Base-by-base conservation (phyloP, 441 rosid genomes). In the Erysimum cheiri region DNA sequence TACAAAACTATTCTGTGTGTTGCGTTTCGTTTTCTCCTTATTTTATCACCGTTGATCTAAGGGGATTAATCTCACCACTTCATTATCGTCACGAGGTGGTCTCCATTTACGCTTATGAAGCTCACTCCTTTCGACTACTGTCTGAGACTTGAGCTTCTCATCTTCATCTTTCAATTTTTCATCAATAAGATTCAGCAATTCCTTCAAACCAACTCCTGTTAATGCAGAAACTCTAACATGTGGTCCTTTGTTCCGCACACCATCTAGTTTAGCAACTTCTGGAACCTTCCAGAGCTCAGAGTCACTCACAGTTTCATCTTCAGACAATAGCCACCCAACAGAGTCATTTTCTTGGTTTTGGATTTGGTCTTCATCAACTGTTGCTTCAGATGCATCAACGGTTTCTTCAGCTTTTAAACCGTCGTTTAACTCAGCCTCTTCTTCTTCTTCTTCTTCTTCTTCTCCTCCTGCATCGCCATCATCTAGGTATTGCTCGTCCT, bases 161-260 rank as follows among this genome's bases (percentile, higher is more conserved):
- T 85, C 88, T 69, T 54, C 79, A 1, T 69, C 64, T 69, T 83
- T 74, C 61, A 93, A 77, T 81, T 77, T 83, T 57, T 80, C 87
- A 26, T 88, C 93, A 2, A 94, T 74, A 13, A 88, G 69, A 64
- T 82, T 72, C 78, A 88, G 64, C 71, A 94, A 71, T 58, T 92
- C 89, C 77, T 85, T 90, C 77, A 90, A 75, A 63, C 98, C 97
- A 52, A 84, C 92, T 59, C 94, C 86, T 0, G 89, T 88, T 40
- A 80, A 14, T 28, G 97, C 97, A 12, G 97, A 94, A 76, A 83
- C 73, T 81, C 80, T 87, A 39, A 90, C 80, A 75, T 87, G 78
- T 13, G 96, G 93, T 59, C 46, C 80, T 48, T 64, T 72, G 7
- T 67, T 71, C 69, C 28, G 78, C 1, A 8, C 5, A 60, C 64